A percentile compares a stretch with the other conserved stretches of the same genome.
Evolutionary conservation across 495 filamentous ascomycete species (phyloP).

Genomic region (Penicillium antarcticum): DNA sequence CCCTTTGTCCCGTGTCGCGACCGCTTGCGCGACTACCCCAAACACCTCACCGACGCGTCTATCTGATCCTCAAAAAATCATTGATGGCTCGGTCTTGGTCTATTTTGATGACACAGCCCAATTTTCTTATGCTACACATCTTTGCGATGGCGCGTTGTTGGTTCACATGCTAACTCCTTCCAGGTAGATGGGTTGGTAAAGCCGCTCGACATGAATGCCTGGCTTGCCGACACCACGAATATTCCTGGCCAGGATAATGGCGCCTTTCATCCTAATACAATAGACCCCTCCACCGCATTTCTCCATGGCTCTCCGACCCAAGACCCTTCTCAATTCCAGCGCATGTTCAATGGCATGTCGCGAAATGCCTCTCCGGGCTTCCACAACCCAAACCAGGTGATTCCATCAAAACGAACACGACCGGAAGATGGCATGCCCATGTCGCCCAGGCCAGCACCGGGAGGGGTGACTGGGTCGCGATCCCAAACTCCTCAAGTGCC

Average conservation of each 20-base stretch:
- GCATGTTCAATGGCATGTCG: slow-evolving; percentile 80
- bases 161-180: slow-evolving; percentile 18
- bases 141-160: slow-evolving; percentile 9
- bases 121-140: background rate
- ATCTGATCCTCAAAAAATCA: slow-evolving; percentile 1
- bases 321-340: slow-evolving; percentile 59
- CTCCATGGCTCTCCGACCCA: slow-evolving; percentile 49
- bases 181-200: slow-evolving; percentile 57
- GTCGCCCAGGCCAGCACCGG: slow-evolving; percentile 76
- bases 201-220: slow-evolving; percentile 71
- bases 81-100: background rate
- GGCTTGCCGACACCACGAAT: slow-evolving; percentile 74
- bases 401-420: slow-evolving; percentile 83
- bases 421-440: slow-evolving; percentile 81
- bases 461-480: slow-evolving; percentile 74
- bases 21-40: slow-evolving; percentile 21
- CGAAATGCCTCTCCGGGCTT: slow-evolving; percentile 79
- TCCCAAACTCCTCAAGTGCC: slow-evolving; percentile 83
- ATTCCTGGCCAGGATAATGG: slow-evolving; percentile 73
- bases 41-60: slow-evolving; percentile 37
- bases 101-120: slow-evolving; percentile 9
- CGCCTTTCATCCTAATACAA: slow-evolving; percentile 59
- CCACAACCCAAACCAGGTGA: slow-evolving; percentile 69
- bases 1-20: slow-evolving; percentile 20
- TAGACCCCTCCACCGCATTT: slow-evolving; percentile 54